A percentile compares a stretch with the other conserved stretches of the same genome.
phyloP scores from a whole-genome alignment of 169 alveolate genomes.

The Eimeria sp. region DNA sequence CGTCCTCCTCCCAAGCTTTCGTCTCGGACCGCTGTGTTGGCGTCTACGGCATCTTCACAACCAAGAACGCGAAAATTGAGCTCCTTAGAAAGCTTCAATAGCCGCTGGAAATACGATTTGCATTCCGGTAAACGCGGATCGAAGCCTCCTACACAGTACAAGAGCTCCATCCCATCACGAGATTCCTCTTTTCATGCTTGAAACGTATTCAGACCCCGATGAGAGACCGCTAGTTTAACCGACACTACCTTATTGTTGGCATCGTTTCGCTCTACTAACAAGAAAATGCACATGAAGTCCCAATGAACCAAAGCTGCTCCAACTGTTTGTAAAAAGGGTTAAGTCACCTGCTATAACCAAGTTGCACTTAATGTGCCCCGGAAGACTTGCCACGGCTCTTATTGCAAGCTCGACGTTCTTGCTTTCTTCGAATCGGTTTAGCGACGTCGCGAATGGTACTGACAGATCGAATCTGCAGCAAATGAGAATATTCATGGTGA shows the following conservation, averaged over 20 bases:
- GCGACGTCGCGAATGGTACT: conserved; percentile 50
- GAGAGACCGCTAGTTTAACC: not conserved
- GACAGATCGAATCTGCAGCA: conserved; percentile 41
- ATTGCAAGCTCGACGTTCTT: conserved; percentile 94
- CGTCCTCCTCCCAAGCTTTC: conserved; percentile 73
- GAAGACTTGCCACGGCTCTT: conserved; percentile 88
- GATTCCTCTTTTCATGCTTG: too few relatives aligned
- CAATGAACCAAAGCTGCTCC: not conserved
- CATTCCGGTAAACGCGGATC: conserved; percentile 54
- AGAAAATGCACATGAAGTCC: not conserved
- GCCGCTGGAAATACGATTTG: conserved; percentile 35
- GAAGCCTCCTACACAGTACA: conserved; percentile 72
- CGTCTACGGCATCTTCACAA: conserved; percentile 10
- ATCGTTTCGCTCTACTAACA: not conserved
- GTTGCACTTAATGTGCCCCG: conserved; percentile 61
- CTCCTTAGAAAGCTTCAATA: conserved; percentile 80
- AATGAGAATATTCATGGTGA: not conserved
- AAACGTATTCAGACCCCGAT: not conserved
- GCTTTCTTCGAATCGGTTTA: conserved; percentile 94
- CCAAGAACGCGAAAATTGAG: conserved; percentile 9
- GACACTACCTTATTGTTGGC: not conserved
- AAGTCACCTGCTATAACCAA: conserved; percentile 75
- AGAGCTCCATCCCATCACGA: not conserved
- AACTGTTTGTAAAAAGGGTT: not conserved
- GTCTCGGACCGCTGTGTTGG: not conserved